Conservation (phyloP, 345 rosid species). For the Murraya koenigii region DNA sequence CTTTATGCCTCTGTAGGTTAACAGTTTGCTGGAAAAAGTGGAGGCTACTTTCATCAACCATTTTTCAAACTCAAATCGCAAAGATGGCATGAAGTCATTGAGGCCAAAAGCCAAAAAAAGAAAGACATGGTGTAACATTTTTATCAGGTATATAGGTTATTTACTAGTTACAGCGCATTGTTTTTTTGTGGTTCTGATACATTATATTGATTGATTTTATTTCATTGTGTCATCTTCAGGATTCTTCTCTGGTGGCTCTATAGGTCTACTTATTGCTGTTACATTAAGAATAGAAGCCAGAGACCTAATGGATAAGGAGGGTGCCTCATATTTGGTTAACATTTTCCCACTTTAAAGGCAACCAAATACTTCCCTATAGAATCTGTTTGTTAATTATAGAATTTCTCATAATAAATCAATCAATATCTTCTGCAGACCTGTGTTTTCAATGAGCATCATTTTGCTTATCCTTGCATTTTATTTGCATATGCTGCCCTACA, state of each 20-base stretch:
- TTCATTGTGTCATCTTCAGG: conserved; percentile 49
- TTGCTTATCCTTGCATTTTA: conserved; percentile 33
- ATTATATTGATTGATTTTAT: conserved; percentile 6
- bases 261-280: conserved; percentile 54
- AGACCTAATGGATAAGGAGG: conserved; percentile 55
- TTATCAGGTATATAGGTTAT: conserved; percentile 39
- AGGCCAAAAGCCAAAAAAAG: conserved; percentile 50
- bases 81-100: conserved; percentile 53
- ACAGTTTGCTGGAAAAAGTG: conserved; percentile 59
- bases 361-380: conserved; percentile 1
- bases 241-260: conserved; percentile 59
- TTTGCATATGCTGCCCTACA: conserved; percentile 45
- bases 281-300: conserved; percentile 47
- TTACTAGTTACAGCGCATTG: neutral
- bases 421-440: neutral
- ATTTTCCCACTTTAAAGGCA: conserved; percentile 75
- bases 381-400: conserved; percentile 3
- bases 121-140: conserved; percentile 59
- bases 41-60: conserved; percentile 66
- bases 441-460: neutral
- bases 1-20: conserved; percentile 26
- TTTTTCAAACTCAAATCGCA: conserved; percentile 55
- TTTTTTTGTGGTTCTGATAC: neutral
- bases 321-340: conserved; percentile 45
- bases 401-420: neutral